Base-by-base conservation (phyloP, 768 basidiomycete genomes). In the Sporobolomyces roseus region DNA sequence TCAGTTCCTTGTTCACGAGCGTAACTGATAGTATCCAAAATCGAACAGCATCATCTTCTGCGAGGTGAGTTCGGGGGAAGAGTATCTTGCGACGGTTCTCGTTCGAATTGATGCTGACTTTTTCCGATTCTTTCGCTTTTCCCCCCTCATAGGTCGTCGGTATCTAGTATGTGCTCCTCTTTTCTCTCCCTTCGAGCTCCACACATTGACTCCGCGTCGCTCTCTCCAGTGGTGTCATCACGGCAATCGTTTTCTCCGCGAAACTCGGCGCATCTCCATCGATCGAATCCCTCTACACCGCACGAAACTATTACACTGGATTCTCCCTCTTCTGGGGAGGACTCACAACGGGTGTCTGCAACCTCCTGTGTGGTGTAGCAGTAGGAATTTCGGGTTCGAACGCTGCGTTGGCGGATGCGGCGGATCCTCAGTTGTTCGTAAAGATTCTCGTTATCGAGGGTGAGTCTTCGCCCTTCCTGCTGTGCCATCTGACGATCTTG, bases 11-110 rank as follows among this genome's bases (percentile, higher is more conserved):
- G 25, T 33, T 5, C 3, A 23, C 25, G 25, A 17, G 14, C 16
- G 1, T 21, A n/a, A n/a, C n/a, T n/a, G n/a, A n/a, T n/a, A n/a
- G n/a, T n/a, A n/a, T n/a, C n/a, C n/a, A n/a, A n/a, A n/a, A n/a
- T n/a, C n/a, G n/a, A n/a, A n/a, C n/a, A 97, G 94, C 74, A 92
- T 98, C 82, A 97, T 99, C 77, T 97, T 98, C 83, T 97, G 94
- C 79, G 94, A 98, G 82, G 68, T 67, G n/a, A n/a, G 63, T 27
- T 49, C 79, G 94, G 98, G 82, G 68, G 61, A 29, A n/a, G 63
- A 17, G 36, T 23, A 29, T 35, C 12, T 32, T 10, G 29, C 27
- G 48, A 30, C 50, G 25, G n/a, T 29, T 27, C 7, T 30, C 21
- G 14, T 23, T 16, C 23, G 36, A 43, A 41, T 32, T n/a, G 30